Conservation (phyloP, 805 yeast species). For the Zygotorulaspora sp. region DNA sequence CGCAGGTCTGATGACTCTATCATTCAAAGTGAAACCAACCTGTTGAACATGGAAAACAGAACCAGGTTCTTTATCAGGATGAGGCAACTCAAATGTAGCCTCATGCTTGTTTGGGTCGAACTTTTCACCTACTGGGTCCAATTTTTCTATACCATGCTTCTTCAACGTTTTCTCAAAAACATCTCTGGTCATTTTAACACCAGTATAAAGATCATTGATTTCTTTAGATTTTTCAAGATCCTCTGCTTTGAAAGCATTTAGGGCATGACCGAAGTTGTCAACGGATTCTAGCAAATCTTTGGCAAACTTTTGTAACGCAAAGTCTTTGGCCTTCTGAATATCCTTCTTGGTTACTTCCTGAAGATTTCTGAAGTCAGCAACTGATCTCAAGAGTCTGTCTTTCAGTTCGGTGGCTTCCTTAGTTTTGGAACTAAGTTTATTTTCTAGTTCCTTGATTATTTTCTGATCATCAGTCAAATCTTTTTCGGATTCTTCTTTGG, state of each 20-base stretch:
- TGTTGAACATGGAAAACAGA: conserved; percentile 91
- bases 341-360: conserved; percentile 89
- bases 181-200: conserved; percentile 84
- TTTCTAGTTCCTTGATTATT: conserved; percentile 40
- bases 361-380: conserved; percentile 89
- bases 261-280: conserved; percentile 86
- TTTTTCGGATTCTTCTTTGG: conserved; percentile 10
- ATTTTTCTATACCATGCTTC: conserved; percentile 74
- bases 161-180: conserved; percentile 78
- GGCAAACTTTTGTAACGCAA: conserved; percentile 88
- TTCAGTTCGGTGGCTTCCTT: conserved; percentile 77
- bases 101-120: conserved; percentile 92
- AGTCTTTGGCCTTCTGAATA: conserved; percentile 79
- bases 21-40: conserved; percentile 78
- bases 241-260: conserved; percentile 64
- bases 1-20: conserved; percentile 89
- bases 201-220: conserved; percentile 73
- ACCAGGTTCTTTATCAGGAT: conserved; percentile 86
- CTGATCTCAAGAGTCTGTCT: conserved; percentile 74
- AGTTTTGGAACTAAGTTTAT: conserved; percentile 55
- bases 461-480: conserved; percentile 25
- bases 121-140: conserved; percentile 77
- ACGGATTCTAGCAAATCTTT: conserved; percentile 83
- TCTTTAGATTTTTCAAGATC: conserved; percentile 55
- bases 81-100: conserved; percentile 84